These are phyloP conservation scores for Microsporum ferrugineum DNA, from an alignment of 2,329 filamentous ascomycete genomes.

Conservation along the genomic window DNA sequence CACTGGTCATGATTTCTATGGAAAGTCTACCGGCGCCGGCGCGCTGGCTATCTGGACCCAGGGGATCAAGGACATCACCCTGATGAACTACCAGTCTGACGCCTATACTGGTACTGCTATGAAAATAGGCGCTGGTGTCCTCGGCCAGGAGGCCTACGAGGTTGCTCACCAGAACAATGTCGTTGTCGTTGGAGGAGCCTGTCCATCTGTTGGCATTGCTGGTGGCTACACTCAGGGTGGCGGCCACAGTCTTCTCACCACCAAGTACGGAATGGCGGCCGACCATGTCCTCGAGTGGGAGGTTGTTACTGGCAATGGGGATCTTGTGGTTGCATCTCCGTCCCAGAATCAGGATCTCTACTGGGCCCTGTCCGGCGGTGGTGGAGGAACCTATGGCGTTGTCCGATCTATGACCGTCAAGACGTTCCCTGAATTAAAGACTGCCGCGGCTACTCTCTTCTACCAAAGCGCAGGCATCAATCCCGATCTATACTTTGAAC, in stretches of 20 bases:
- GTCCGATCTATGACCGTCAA: constrained; percentile 46
- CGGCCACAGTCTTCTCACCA: constrained; percentile 45
- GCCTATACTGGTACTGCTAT: constrained; percentile 39
- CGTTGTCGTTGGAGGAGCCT: constrained; percentile 44
- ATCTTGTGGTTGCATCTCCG: constrained; percentile 33
- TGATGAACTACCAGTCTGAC: constrained; percentile 29
- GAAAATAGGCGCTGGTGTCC: constrained; percentile 45
- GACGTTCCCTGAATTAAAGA: constrained; percentile 32
- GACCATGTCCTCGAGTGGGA: constrained; percentile 41
- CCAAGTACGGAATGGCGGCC: constrained; percentile 40
- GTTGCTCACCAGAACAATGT: constrained; percentile 38
- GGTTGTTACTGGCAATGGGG: constrained; percentile 38
- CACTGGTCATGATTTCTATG: constrained; percentile 45
- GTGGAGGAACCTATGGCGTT: constrained; percentile 40
- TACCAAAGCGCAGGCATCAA: constrained; percentile 15
- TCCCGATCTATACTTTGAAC: neutral
- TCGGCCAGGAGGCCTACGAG: constrained; percentile 43
- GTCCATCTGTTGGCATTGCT: constrained; percentile 41
- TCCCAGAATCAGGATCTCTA: constrained; percentile 37
- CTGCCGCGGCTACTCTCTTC: constrained; percentile 31
- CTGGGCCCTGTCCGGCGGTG: constrained; percentile 40
- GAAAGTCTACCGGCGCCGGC: constrained; percentile 52
- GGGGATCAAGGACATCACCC: constrained; percentile 18
- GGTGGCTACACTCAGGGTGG: constrained; percentile 40
- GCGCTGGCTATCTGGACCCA: constrained; percentile 26